Percentiles rank a stretch among this genome's conserved stretches.
Conservation (phyloP, 164 flowering plant species). For the Annona cherimola region DNA sequence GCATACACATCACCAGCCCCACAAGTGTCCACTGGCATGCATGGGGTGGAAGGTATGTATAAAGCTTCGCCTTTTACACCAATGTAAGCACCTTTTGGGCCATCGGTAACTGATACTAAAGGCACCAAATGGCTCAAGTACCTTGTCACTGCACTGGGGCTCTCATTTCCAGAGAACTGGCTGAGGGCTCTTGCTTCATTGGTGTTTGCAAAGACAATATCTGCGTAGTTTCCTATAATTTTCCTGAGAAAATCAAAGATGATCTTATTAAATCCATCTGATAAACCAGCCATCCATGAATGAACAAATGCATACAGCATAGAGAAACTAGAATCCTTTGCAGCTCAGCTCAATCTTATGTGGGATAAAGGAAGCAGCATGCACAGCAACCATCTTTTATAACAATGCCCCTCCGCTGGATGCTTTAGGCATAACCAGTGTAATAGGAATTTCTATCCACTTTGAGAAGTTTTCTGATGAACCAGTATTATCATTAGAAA, state of each 20-base stretch:
- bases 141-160: constrained; percentile 60
- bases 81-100: constrained; percentile 75
- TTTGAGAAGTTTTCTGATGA: too few relatives aligned
- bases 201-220: constrained; percentile 80
- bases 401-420: neutral
- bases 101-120: constrained; percentile 86
- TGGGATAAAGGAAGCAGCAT: neutral
- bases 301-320: neutral
- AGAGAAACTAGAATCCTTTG: neutral
- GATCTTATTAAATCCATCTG: neutral
- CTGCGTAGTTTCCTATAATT: constrained; percentile 75
- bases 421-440: too few relatives aligned
- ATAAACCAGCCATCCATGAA: neutral
- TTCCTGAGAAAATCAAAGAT: constrained; percentile 44
- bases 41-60: constrained; percentile 77
- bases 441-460: too few relatives aligned
- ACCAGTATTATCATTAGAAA: too few relatives aligned
- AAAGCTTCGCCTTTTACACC: constrained; percentile 90
- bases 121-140: constrained; percentile 88
- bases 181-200: constrained; percentile 89
- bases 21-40: constrained; percentile 82
- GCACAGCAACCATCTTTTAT: neutral
- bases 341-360: neutral
- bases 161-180: constrained; percentile 63
- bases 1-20: constrained; percentile 99